Evolutionary conservation across 75 land plant genomes (phyloP).

Genomic region (Pinus taeda): DNA sequence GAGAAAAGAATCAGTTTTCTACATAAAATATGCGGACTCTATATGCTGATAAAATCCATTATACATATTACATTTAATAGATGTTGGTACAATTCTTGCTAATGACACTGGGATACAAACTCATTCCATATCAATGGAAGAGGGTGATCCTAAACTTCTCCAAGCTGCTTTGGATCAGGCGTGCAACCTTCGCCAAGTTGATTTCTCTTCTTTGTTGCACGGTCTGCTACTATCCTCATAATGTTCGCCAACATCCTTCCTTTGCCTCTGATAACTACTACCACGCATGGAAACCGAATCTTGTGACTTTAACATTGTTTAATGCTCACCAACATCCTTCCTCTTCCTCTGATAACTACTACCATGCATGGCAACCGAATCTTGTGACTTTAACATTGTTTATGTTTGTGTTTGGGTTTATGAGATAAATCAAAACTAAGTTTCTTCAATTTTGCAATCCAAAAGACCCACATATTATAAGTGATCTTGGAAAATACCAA

Average conservation of each 20-base stretch:
- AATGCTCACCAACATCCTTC: conserved; percentile 72
- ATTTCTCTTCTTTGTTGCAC: conserved; percentile 61
- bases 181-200: conserved; percentile 64
- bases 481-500: no score
- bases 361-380: conserved; percentile 48
- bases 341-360: conserved; percentile 81
- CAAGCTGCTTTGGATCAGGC: conserved; percentile 72
- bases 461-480: no score
- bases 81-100: conserved; percentile 23
- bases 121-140: conserved; percentile 36
- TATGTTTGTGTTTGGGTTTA: no score
- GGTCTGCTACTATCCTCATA: conserved; percentile 75
- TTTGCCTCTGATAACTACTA: no score
- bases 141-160: conserved; percentile 40
- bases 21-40: conserved; percentile 68
- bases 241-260: no score
- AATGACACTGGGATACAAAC: conserved; percentile 38
- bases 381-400: conserved; percentile 62
- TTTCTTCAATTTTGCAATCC: no score
- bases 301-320: no score
- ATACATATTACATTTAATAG: conserved; percentile 34
- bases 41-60: conserved; percentile 49
- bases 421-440: no score
- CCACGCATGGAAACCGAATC: no score
- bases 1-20: conserved; percentile 50